These are phyloP conservation scores for Clathrus columnatus DNA, from an alignment of 768 basidiomycete species.

Conservation along the genomic window DNA sequence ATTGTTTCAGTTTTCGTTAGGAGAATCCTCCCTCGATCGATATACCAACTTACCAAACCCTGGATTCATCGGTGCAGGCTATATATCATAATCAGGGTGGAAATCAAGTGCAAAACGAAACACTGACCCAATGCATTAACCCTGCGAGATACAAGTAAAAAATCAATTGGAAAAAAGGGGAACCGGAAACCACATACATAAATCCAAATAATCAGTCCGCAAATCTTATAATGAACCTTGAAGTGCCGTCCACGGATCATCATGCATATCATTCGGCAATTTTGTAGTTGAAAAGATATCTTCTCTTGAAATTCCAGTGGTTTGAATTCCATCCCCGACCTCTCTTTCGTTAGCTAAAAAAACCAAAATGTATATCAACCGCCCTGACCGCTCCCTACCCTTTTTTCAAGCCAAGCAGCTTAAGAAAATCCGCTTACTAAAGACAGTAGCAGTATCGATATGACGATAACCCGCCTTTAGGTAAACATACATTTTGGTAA, in stretches of 20 bases:
- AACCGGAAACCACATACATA: slow-evolving; percentile 34
- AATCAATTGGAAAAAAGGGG: slow-evolving; percentile 2
- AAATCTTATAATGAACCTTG: slow-evolving; percentile 59
- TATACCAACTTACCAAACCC: background rate
- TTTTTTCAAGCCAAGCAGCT: too few species aligned
- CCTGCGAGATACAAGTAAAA: too few species aligned
- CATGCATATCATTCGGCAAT: slow-evolving; percentile 56
- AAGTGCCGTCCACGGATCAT: slow-evolving; percentile 48
- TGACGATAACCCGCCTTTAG: slow-evolving; percentile 62
- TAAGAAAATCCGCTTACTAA: slow-evolving; percentile 21
- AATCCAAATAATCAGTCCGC: slow-evolving; percentile 64
- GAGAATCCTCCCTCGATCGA: too few species aligned
- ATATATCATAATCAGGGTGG: too few species aligned
- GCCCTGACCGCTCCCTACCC: too few species aligned
- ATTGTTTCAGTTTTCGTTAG: too few species aligned
- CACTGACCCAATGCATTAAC: slow-evolving; percentile 70
- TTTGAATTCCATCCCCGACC: slow-evolving; percentile 42
- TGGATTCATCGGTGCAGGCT: background rate
- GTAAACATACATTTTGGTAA: too few species aligned
- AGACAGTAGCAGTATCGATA: slow-evolving; percentile 52
- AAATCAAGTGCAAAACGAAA: background rate
- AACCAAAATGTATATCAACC: slow-evolving; percentile 1
- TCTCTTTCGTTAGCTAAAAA: slow-evolving; percentile 68
- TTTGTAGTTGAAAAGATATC: slow-evolving; percentile 78
- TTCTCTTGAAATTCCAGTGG: slow-evolving; percentile 66